These are phyloP conservation scores for Rhodotorula sp. DNA, from an alignment of 1,284 basidiomycete species.

Conservation along the genomic window DNA sequence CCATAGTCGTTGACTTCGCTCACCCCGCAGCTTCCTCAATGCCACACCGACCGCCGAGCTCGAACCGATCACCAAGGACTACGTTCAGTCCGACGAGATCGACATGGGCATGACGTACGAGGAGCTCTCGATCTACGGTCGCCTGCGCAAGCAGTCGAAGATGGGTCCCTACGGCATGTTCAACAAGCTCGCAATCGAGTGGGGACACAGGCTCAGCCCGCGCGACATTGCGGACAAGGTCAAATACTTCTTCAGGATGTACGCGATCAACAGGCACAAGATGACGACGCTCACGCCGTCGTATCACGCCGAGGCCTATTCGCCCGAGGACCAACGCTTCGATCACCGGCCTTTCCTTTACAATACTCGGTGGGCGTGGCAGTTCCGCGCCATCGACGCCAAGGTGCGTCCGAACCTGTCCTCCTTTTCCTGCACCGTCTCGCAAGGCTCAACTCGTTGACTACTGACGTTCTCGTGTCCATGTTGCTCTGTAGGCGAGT, in stretches of 20 bases:
- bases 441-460: neutral
- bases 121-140: conserved; percentile 88
- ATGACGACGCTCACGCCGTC: conserved; percentile 98
- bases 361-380: conserved; percentile 89
- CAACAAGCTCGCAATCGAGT: conserved; percentile 87
- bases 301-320: conserved; percentile 73
- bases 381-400: conserved; percentile 89
- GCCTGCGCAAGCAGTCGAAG: conserved; percentile 92
- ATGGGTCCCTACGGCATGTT: conserved; percentile 97
- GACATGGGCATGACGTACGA: conserved; percentile 91
- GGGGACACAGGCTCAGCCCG: conserved; percentile 67
- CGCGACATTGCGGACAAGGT: conserved; percentile 91
- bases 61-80: conserved; percentile 89
- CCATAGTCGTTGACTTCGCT: neutral
- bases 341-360: conserved; percentile 96
- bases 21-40: conserved; percentile 68
- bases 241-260: conserved; percentile 94
- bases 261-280: conserved; percentile 95
- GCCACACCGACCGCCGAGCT: conserved; percentile 94
- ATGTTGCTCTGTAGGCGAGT: neutral
- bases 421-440: no score
- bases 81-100: conserved; percentile 93
- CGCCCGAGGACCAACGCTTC: conserved; percentile 82
- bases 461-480: no score
- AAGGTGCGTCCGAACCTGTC: conserved; percentile 7